Evolutionary conservation across 2,329 filamentous ascomycete genomes (phyloP), one percentile per base, ranked within the genome.

Genomic region (Stenocarpella maydis): DNA sequence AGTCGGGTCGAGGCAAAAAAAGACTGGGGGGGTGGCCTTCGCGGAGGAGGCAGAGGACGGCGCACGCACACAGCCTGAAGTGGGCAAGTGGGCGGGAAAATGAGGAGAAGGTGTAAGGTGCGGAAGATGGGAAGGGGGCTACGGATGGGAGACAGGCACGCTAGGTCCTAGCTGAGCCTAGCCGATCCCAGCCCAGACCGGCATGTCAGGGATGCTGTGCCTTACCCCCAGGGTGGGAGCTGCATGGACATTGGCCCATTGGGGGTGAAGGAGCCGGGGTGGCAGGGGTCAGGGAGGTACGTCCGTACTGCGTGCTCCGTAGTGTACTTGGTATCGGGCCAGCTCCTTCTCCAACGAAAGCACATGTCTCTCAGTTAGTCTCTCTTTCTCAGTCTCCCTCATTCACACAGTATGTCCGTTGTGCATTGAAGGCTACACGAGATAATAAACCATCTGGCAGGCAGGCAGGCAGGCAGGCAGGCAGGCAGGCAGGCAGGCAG

Each of bases 51-150:
- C n/a, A n/a, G n/a, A n/a, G n/a, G n/a, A n/a, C n/a, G n/a, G n/a
- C n/a, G n/a, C n/a, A n/a, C n/a, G n/a, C n/a, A n/a, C n/a, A n/a
- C n/a, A n/a, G n/a, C n/a, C 28, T 34, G 52, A 52, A 49, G 60
- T 61, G 66, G 65, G 69, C 69, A 10, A 58, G 37, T 64, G 41
- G 34, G 55, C 69, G 37, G 69, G 66, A 60, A 60, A 63, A 71
- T 71, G 69, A 71, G 69, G 69, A 71, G 69, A 52, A 71, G 37
- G 47, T 65, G 31, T 45, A 60, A 41, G n/a, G 69, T 49, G 47
- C 53, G 61, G 67, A 65, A 65, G 68, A 52, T 41, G 60, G 52
- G 52, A 65, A 65, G 66, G 60, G n/a, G 65, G 53, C 43, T 55
- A 63, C 54, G 50, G 49, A 68, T 54, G 45, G 53, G 61, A 49